Base-by-base conservation (phyloP, 2,329 filamentous ascomycete genomes). In the Pseudocercospora fijiensis region DNA sequence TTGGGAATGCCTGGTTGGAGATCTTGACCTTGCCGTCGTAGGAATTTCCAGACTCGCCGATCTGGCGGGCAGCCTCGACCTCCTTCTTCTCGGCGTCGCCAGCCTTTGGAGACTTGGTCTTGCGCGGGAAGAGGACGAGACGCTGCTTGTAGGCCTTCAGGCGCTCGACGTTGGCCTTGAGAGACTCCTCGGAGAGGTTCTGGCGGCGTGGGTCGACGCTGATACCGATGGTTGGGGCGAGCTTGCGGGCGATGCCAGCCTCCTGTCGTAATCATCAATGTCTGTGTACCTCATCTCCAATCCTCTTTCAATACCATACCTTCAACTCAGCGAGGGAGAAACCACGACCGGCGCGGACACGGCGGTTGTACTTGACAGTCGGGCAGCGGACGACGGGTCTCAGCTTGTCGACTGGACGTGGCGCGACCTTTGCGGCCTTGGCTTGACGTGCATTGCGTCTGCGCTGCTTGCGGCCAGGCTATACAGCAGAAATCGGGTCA, bases 271-370 rank as follows among this genome's bases (percentile, higher is more conserved):
- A 57, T 4, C 22, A 53, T 62, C 55, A 62, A 52, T 64, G 20
- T 33, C n/a, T 22, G 28, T 67, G 55, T n/a, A n/a, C n/a, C n/a
- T n/a, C n/a, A n/a, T n/a, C n/a, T 65, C 63, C 71, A 68, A 60
- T 62, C 24, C 26, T 37, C 4, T 37, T 18, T 37, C 62, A 49
- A 61, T 45, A 43, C 52, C 62, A 51, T 90, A 97, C 94, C 93
- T 99, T 99, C 81, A 99, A 87, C 88, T 99, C 95, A 84, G 89
- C 86, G 74, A 98, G 86, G 76, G 94, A 92, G 90, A 99, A 99
- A 81, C 95, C 95, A 86, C 95, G 92, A 82, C 95, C 95, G 79
- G 92, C 88, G 81, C 95, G 90, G 79, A 96, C 90, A 80, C 92
- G 92, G 80, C 95, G 93, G 91, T 99, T 99, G 88, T 99, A 78